Evolutionary conservation across 1,284 basidiomycete species (phyloP), one percentile per base, ranked within the genome.

Genomic region (Trichosporon coremiiforme): DNA sequence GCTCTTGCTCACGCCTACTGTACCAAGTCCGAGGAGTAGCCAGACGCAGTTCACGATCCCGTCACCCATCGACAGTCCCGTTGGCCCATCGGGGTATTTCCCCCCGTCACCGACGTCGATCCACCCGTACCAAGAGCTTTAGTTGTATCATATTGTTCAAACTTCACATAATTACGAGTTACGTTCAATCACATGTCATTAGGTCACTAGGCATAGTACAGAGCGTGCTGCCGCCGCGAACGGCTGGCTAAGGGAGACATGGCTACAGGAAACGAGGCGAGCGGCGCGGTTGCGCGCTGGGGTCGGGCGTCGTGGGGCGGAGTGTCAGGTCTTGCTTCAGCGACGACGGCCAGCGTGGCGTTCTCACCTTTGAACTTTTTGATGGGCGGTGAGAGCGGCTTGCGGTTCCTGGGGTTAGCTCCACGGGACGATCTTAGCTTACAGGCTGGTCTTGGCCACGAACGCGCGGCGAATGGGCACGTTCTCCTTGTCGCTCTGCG

Each of bases 281-380:
- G 31, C 57, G 57, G n/a, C 57, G 57, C 4, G 57, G 57, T 7
- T 4, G 31, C 17, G 15, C 57, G 15, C 29, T 31, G 12, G 57
- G 57, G 29, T 31, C 57, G 9, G 57, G 57, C 29, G 57, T 60
- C 29, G 29, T 31, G 20, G 25, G 29, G 57, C 29, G 57, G 29
- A 60, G 29, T 9, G 57, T 60, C 10, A 60, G 57, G 29, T 60
- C 57, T 60, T 60, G 9, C 29, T 60, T 60, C 29, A 60, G 57
- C 57, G 57, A 60, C 10, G 25, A 57, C 12, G 57, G 57, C 29
- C 57, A n/a, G 29, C 17, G 57, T 33, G 7, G 57, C 57, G 31
- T 17, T 35, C 57, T 60, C 57, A 60, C 57, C 57, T 60, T 60
- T 60, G 57, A 60, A 60, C 29, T 33, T 60, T 31, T 60, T 60